Conservation (phyloP, 2,329 filamentous ascomycete species). For the Fusarium citri region DNA sequence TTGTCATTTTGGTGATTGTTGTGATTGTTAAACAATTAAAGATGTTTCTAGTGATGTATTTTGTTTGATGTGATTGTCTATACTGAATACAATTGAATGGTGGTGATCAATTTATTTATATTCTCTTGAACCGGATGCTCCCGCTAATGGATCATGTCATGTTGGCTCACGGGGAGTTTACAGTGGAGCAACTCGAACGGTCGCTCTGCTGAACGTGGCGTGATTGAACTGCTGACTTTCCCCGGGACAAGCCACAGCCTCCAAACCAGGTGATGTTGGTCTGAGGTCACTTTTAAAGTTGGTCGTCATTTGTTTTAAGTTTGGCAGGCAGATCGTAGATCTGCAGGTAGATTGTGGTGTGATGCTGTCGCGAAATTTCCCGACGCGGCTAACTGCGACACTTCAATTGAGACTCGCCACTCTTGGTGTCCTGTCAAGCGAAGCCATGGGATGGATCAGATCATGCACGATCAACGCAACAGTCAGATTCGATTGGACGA, state of each 20-base stretch:
- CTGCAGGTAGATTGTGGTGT: background rate
- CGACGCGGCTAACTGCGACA: background rate
- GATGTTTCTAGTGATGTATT: background rate
- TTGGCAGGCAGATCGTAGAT: background rate
- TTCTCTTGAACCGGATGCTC: background rate
- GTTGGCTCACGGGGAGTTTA: background rate
- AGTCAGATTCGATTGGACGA: too few species aligned
- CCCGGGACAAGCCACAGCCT: background rate
- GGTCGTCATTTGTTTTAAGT: background rate
- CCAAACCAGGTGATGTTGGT: background rate
- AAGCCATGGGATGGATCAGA: too few species aligned
- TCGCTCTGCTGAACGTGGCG: background rate
- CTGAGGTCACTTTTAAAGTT: background rate
- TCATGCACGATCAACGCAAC: too few species aligned
- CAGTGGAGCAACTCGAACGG: background rate
- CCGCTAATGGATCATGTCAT: background rate
- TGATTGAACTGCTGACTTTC: background rate
- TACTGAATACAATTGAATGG: background rate
- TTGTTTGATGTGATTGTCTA: background rate
- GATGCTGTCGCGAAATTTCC: background rate
- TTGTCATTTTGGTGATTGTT: constrained; percentile 1
- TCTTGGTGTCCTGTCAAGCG: too few species aligned
- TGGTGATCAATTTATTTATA: background rate
- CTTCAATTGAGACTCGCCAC: background rate
- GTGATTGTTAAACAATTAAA: background rate